A percentile compares a stretch with the other conserved stretches of the same genome.
Conservation (phyloP, 2,329 filamentous ascomycete species). For the Thielaviopsis populi region DNA sequence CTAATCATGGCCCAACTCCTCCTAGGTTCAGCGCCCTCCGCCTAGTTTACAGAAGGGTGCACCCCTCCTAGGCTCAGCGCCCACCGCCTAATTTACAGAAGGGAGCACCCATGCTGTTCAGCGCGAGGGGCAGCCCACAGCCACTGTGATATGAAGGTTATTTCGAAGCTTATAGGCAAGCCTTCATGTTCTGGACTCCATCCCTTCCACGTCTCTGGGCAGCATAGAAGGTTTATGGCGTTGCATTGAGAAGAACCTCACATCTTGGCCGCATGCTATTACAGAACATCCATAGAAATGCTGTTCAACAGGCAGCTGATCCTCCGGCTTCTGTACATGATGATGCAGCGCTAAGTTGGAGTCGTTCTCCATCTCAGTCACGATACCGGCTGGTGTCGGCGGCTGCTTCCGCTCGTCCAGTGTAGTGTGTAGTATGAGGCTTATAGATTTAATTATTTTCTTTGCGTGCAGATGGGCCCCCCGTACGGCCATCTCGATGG, state of each 20-base stretch:
- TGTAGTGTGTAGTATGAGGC: background rate
- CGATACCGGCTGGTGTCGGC: background rate
- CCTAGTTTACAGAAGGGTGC: background rate
- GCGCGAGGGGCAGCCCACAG: too few species aligned
- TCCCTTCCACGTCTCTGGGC: background rate
- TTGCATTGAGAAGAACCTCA: conserved; percentile 1
- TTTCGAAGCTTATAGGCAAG: background rate
- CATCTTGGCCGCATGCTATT: background rate
- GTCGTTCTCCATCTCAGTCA: background rate
- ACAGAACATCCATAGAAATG: background rate
- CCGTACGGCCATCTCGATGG: background rate
- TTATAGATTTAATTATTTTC: background rate
- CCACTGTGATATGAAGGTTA: background rate
- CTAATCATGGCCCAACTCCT: background rate
- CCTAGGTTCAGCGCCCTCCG: background rate
- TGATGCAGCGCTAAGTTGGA: background rate
- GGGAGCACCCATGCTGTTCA: too few species aligned
- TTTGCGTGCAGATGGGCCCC: background rate
- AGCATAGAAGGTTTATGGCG: background rate
- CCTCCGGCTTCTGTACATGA: background rate
- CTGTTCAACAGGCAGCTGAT: background rate
- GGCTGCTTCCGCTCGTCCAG: background rate
- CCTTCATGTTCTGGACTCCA: background rate
- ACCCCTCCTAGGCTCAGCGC: too few species aligned
- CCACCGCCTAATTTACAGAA: too few species aligned